Conservation (phyloP, 495 filamentous ascomycete genomes). For the Mytilinidion resinicola region DNA sequence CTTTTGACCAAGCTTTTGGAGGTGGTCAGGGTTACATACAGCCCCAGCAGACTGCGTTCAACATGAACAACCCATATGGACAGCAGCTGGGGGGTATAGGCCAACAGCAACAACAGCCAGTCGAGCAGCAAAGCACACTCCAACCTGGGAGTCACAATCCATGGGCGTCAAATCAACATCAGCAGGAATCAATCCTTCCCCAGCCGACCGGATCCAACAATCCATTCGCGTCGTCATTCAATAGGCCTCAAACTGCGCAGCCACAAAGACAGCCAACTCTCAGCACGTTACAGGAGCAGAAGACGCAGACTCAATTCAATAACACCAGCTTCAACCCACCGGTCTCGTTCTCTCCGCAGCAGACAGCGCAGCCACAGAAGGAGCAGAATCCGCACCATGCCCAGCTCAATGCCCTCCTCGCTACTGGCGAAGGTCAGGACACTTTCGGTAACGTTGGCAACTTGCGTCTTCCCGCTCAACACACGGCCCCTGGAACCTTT, state of each 20-base stretch:
- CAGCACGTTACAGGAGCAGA: conserved; percentile 51
- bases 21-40: conserved; percentile 48
- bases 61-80: conserved; percentile 63
- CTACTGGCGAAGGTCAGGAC: conserved; percentile 83
- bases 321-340: conserved; percentile 36
- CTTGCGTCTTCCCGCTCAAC: conserved; percentile 89
- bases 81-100: conserved; percentile 47
- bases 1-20: conserved; percentile 36
- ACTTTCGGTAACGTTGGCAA: conserved; percentile 96
- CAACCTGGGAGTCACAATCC: conserved; percentile 84
- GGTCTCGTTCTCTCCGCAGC: conserved; percentile 33
- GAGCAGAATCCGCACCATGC: conserved; percentile 68
- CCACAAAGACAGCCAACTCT: conserved; percentile 41
- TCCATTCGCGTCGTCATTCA: conserved; percentile 65
- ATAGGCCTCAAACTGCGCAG: conserved; percentile 40
- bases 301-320: conserved; percentile 37
- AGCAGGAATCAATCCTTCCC: conserved; percentile 50
- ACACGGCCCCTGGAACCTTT: conserved; percentile 94
- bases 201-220: conserved; percentile 91
- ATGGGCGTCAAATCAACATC: conserved; percentile 48
- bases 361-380: conserved; percentile 39
- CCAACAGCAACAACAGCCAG: conserved; percentile 39
- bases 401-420: conserved; percentile 84
- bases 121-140: conserved; percentile 51
- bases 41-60: conserved; percentile 68